Base-by-base conservation (phyloP, 2,329 filamentous ascomycete species). In the Knufia petricola region DNA sequence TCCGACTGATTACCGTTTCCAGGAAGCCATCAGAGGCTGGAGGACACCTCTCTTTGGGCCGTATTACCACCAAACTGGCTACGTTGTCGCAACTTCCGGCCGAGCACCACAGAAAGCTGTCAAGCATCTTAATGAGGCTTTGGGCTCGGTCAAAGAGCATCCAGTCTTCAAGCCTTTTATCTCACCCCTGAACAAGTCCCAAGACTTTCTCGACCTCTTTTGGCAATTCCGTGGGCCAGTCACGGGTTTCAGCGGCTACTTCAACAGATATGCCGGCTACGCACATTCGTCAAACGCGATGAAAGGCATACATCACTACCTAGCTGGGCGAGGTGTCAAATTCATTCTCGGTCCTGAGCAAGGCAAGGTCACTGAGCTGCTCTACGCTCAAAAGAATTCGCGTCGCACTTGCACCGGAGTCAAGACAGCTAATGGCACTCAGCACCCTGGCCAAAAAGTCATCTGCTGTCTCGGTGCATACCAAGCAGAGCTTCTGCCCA, bases 201-300 rank as follows among this genome's bases (percentile, higher is more conserved):
- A 69, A 26, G 67, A 71, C 7, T 77, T 77, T 51, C 64, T 66
- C 39, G 47, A 55, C 1, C 23, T 51, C 4, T 49, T 42, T 20
- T 75, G 72, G 67, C 74, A 76, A 52, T 73, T 71, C 38, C 61
- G 65, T 3, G 74, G 75, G 0, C 63, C 69, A 0, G 59, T 79
- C 32, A 63, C 67, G 0, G 72, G 72, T 1, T 82, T 77, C 74
- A 69, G 66, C 21, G 79, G 79, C 4, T 82, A 82, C 58, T 66
- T 77, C 37, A 82, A 82, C 57, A 65, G 64, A 3, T 69, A 74
- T 4, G 72, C 73, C 2, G 75, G 75, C 6, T 79, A 75, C 72
- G 72, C 76, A 1, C 72, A 73, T 54, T 75, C 76, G 3, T 63
- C 67, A 9, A 72, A 72, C 32, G 72, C 73, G 0, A 61, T 78